These are phyloP conservation scores for Fagopyrum homotropicum DNA, from an alignment of 148 eudicot species.

Conservation along the genomic window DNA sequence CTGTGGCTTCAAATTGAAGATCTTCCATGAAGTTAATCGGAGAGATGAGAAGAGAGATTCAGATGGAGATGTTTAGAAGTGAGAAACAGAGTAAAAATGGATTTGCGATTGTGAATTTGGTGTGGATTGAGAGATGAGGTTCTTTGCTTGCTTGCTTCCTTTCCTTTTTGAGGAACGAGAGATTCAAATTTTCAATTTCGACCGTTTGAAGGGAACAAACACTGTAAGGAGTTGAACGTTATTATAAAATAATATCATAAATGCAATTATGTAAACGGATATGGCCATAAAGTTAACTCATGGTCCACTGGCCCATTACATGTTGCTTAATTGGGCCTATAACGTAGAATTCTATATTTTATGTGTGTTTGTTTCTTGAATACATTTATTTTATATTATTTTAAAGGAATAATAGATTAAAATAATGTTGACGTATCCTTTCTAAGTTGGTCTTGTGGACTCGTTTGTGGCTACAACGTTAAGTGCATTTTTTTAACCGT, in stretches of 20 bases:
- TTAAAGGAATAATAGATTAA: no score
- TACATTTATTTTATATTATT: no score
- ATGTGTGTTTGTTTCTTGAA: no score
- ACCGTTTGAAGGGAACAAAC: conserved; percentile 24
- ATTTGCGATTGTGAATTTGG: conserved; percentile 5
- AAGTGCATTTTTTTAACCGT: no score
- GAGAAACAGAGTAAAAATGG: not conserved
- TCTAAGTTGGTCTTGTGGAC: no score
- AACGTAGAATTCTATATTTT: no score
- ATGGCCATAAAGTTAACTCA: no score
- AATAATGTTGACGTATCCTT: no score
- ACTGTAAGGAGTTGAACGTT: not conserved
- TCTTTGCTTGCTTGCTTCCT: not conserved
- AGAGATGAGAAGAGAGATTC: conserved; percentile 13
- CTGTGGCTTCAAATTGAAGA: conserved; percentile 17
- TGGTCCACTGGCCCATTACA: no score
- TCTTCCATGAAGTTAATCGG: conserved; percentile 15
- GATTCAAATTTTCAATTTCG: conserved; percentile 30
- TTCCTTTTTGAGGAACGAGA: conserved; percentile 11
- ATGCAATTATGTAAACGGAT: no score
- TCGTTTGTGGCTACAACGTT: no score
- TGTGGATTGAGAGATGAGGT: not conserved
- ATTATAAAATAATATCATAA: not conserved
- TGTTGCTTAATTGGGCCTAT: no score
- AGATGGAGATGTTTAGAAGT: not conserved